Base-by-base conservation (phyloP, 2,329 filamentous ascomycete genomes). In the Penicillium sp. region DNA sequence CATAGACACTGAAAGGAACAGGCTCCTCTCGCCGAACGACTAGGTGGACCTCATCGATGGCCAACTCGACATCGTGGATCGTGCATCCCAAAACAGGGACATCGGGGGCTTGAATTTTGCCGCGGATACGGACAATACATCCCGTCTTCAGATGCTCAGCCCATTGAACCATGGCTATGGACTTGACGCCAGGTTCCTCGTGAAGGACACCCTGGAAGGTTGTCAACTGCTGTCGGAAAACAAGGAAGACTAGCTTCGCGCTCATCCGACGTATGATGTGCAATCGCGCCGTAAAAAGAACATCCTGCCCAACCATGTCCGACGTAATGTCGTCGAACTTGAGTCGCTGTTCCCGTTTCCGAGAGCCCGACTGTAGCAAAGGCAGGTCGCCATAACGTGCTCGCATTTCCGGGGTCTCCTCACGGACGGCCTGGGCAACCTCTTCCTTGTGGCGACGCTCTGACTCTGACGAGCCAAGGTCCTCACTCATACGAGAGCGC, bases 201-300 rank as follows among this genome's bases (percentile, higher is more conserved):
- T 87, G 82, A 46, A 97, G 81, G 3, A 97, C 91, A 64, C 92
- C 93, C 76, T 97, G 93, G 56, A 97, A 87, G 26, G 92, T 95
- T 67, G 86, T 84, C 13, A 91, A 88, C 78, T 93, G 90, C 78
- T 97, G 92, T 59, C 93, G 89, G 73, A 97, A 90, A 62, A 96
- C 86, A 48, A 97, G 81, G 76, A 97, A 97, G 70, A 92, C 91
- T 38, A 97, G 83, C 68, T 91, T 90, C 69, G 91, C 85, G 73
- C 92, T 94, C 80, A 97, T 85, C 69, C 90, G 90, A 51, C 93
- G 88, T 62, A 95, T 84, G 60, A 93, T 91, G 75, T 94, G 90
- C 21, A 95, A 82, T 38, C 91, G 85, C 41, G 89, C 90, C 46
- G 87, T 86, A 78, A 93, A 92, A 59, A 80, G 78, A 54, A 92